Conservation (phyloP, 106 monocot species). For the Phalaenopsis aphrodite region DNA sequence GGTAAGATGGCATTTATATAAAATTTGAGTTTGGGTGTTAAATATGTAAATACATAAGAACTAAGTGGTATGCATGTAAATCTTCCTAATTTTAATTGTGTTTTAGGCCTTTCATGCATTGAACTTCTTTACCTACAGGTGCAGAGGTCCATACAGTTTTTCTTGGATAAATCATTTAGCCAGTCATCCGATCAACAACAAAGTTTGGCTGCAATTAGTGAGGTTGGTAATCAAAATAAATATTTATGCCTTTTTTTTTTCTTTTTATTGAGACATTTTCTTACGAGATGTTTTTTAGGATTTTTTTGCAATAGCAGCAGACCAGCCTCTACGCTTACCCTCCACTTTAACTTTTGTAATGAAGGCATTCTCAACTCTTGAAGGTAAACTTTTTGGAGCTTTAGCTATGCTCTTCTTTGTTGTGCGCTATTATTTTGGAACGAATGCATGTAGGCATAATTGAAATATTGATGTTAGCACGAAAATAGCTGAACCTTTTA, state of each 20-base stretch:
- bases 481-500: not conserved
- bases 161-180: conserved; percentile 80
- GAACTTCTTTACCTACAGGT: conserved; percentile 37
- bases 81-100: not conserved
- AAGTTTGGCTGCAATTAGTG: conserved; percentile 85
- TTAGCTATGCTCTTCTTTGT: not conserved
- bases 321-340: conserved; percentile 89
- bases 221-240: conserved; percentile 29
- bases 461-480: not conserved
- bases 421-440: not conserved
- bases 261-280: not conserved
- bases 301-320: conserved; percentile 91
- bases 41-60: no score
- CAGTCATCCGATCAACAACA: conserved; percentile 76
- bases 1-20: no score
- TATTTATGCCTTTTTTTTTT: not conserved
- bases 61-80: no score
- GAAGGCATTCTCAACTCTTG: conserved; percentile 90
- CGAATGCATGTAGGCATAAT: not conserved
- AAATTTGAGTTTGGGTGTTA: no score
- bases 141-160: conserved; percentile 80
- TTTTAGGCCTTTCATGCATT: conserved; percentile 9
- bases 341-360: conserved; percentile 87
- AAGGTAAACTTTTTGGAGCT: conserved; percentile 47
- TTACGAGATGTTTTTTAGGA: conserved; percentile 44